Base-by-base conservation (phyloP, 495 filamentous ascomycete genomes). In the Hyphodiscus hymeniophilus region DNA sequence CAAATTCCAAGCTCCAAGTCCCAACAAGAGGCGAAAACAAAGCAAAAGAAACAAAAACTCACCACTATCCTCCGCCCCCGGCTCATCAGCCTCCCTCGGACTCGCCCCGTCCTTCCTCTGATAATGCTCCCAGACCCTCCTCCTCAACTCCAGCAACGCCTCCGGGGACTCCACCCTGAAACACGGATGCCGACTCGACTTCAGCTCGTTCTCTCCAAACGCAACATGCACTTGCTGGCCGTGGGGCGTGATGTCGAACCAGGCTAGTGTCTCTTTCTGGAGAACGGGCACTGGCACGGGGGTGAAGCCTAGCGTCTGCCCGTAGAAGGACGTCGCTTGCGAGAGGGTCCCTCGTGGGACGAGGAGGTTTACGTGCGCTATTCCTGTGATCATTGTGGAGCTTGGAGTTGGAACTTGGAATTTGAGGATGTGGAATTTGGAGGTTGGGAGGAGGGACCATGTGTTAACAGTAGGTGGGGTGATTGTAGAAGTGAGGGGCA, bases 211-310 rank as follows among this genome's bases (percentile, higher is more conserved):
- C 3, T 67, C 64, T 0, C 72, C 74, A 34, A 72, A 68, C 0
- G 68, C 71, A 12, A 83, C 62, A 45, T 83, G 79, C 8, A 83
- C 60, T 57, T 83, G 79, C 54, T 83, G 79, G 3, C 76, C 74
- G 11, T 70, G 71, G 2, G 66, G 57, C 2, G 58, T 71, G 41
- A 82, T 75, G 50, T 83, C 70, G 64, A 81, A 81, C 55, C 79
- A 83, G 11, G 70, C 62, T 1, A 81, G 60, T 0, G 62, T 69
- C 1, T 67, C 74, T 24, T 55, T 64, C 44, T 79, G 75, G 0
- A 71, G 50, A 12, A 60, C 48, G 0, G 79, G 79, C 7, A 81
- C 77, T 3, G 71, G 60, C 0, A 68, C 63, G 3, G 70, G 54
- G 3, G 55, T 67, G 13, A 83, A 61, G 22, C 69, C 72, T 0